Evolutionary conservation across 345 rosid species (phyloP), one percentile per base, ranked within the genome.

Genomic region (Bruguiera gymnorhiza): DNA sequence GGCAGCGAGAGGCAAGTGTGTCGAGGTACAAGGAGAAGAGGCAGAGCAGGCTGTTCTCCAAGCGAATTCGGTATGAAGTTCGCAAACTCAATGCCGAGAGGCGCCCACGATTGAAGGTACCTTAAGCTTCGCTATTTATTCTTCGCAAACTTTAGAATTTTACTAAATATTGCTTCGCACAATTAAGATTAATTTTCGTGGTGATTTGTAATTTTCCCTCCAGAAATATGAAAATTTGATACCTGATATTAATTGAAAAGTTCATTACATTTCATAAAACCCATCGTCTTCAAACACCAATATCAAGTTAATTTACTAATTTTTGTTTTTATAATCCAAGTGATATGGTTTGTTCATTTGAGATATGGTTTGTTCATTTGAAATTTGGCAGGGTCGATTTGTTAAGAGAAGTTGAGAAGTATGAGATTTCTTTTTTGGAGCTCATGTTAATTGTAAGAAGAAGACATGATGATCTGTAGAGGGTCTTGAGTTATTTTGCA

Each of bases 31-130:
- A 89, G 78, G 92, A 88, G 86, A 94, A 94, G 75, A 86, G 98
- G 60, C 95, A 83, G 60, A 89, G 58, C 70, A 83, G 98, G 60
- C 96, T 94, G 61, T 94, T 94, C 82, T 71, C 93, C 16, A 94
- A 91, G 76, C 79, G 93, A 32, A 86, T 94, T 31, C 87, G 97
- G 8, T 94, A 94, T 67, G 79, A 94, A 81, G 98, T 94, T 70
- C 84, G 98, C 65, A 94, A 91, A 84, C 88, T 89, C 76, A 94
- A 94, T 59, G 98, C 98, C 2, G 95, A 94, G 80, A 91, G 89
- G 55, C 97, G 98, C 48, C 98, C 98, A 60, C 88, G 98, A 2
- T 65, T 89, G 52, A 94, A 91, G 95, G 96, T 81, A 79, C 13
- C 15, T 2, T 18, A 55, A 55, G 3, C 24, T 66, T 24, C 2